Percentiles rank a stretch among this genome's conserved stretches.
Conservation (phyloP, 2,329 filamentous ascomycete genomes). For the Botrytis hyacinthi region DNA sequence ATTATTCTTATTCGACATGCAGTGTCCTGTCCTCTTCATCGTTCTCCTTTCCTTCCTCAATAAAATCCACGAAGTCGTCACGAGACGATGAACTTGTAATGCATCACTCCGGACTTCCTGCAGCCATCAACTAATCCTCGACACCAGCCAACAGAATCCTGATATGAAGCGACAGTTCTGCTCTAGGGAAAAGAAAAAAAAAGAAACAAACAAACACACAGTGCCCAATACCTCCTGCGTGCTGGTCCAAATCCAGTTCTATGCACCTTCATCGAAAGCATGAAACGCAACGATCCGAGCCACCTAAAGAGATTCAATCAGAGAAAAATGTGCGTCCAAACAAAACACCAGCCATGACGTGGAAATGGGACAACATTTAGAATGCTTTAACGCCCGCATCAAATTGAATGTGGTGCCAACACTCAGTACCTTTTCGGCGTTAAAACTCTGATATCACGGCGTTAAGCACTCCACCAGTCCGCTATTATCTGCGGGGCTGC, state of each 20-base stretch:
- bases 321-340: not conserved
- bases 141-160: not conserved
- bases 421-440: constrained; percentile 5
- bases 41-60: not conserved
- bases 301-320: not conserved
- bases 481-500: not conserved
- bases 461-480: not conserved
- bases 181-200: not conserved
- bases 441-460: not conserved
- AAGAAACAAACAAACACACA: not conserved
- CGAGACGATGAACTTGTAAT: not conserved
- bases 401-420: not conserved
- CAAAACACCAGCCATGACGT: not conserved
- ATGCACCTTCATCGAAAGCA: not conserved
- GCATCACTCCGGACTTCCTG: not conserved
- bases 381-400: not conserved
- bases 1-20: not conserved
- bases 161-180: not conserved
- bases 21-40: not conserved
- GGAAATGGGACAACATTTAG: not conserved
- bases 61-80: not conserved
- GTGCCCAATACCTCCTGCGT: not conserved
- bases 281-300: not conserved
- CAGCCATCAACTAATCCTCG: not conserved
- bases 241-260: not conserved